A percentile compares a stretch with the other conserved stretches of the same genome.
phyloP scores from a whole-genome alignment of 2,329 filamentous ascomycete species.

The Pestalotiopsis sp. region DNA sequence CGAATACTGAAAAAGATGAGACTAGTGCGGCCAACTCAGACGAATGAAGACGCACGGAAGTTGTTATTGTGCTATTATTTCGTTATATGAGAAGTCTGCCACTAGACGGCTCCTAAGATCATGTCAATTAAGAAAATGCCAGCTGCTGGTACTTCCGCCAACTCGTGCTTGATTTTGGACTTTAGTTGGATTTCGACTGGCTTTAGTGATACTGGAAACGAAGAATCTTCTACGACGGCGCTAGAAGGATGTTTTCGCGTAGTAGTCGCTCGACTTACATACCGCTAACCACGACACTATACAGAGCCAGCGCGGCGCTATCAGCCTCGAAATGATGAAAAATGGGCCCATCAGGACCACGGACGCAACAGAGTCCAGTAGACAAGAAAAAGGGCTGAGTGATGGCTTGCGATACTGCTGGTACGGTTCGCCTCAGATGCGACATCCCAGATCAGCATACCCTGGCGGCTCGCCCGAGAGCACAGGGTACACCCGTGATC shows the following conservation, averaged over 20 bases:
- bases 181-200: background rate
- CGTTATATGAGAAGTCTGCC: background rate
- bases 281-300: background rate
- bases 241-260: background rate
- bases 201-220: background rate
- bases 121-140: background rate
- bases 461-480: background rate
- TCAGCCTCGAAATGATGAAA: constrained; percentile 8
- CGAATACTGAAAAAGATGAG: background rate
- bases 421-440: background rate
- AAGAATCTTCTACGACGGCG: background rate
- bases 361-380: background rate
- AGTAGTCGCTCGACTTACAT: background rate
- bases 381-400: background rate
- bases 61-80: background rate
- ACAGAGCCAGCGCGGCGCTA: background rate
- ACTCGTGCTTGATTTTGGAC: background rate
- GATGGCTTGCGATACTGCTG: background rate
- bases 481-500: background rate
- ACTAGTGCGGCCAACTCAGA: background rate
- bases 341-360: background rate
- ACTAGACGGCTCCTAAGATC: background rate
- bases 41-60: background rate
- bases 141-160: background rate
- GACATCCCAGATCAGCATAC: background rate